Evolutionary conservation across 768 basidiomycete genomes (phyloP), one percentile per base, ranked within the genome.

Genomic region (Lepiota brunneoincarnata): DNA sequence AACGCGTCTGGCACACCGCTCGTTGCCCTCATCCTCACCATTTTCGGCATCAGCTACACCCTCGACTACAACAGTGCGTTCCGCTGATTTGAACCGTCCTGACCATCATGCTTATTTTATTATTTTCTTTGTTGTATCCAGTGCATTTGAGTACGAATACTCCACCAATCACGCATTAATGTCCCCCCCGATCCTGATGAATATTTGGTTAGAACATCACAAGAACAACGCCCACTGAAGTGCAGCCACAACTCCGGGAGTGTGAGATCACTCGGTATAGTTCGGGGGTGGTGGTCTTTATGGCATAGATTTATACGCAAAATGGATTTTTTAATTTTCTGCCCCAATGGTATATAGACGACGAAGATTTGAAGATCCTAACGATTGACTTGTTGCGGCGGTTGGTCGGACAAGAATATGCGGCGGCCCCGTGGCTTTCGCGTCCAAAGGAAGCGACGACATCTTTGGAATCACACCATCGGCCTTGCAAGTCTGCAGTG

Each of bases 61-160:
- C 73, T 93, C 60, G 92, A 93, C 74, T 93, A 93, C 69, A 85
- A 92, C 73, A 89, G 91, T 93, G 71, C 68, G 91, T 86, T 18
- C 55, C 45, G 48, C 58, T 11, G 14, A 58, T 49, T 59, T 52
- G 56, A 55, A 42, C 2, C 20, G 18, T 40, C 50, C 45, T 57
- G 49, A 49, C 60, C 21, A 57, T 35, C 36, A 39, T 26, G 12
- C 35, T 12, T 17, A 47, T 17, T 49, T 23, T 9, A 20, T 12
- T 17, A 47, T 17, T 49, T 23, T 9, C 12, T 23, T 37, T 4
- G 11, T 26, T 31, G 35, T 41, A 59, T 64, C 5, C 58, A 91
- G 90, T 91, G 87, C 90, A 92, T 67, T 70, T 91, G 77, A 92
- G 90, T 92, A 73, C 68, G 89, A n/a, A n/a, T 76, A 36, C 17